Evolutionary conservation across 2,329 filamentous ascomycete genomes (phyloP).

Genomic region (Penicillium sp.): DNA sequence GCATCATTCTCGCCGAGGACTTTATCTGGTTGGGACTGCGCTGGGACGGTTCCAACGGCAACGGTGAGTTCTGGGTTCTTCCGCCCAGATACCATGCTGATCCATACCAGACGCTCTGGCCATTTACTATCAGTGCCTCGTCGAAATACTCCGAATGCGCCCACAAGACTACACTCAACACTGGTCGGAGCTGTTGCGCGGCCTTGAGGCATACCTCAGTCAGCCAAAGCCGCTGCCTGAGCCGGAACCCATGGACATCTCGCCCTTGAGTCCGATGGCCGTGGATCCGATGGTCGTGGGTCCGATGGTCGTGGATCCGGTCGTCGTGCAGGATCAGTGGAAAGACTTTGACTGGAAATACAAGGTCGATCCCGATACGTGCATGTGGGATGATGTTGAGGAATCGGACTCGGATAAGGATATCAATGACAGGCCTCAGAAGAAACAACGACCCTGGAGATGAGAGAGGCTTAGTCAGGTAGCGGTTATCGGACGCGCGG

Average conservation of each 20-base stretch:
- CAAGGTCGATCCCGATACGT: too few relatives aligned
- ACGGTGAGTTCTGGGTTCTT: neutral
- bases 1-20: conserved; percentile 4
- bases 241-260: neutral
- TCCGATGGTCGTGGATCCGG: too few relatives aligned
- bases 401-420: too few relatives aligned
- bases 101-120: neutral
- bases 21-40: conserved; percentile 8
- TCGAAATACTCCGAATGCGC: neutral
- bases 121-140: neutral
- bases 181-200: neutral
- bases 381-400: too few relatives aligned
- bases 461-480: conserved; percentile 6
- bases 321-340: too few relatives aligned
- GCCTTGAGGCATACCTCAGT: neutral
- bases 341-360: too few relatives aligned
- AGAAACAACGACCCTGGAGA: too few relatives aligned
- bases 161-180: too few relatives aligned
- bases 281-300: too few relatives aligned
- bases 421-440: too few relatives aligned
- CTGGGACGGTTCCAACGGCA: conserved; percentile 1
- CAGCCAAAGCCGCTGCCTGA: neutral
- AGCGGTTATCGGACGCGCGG: conserved; percentile 11
- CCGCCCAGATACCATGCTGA: neutral
- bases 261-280: neutral